phyloP scores from a whole-genome alignment of 164 flowering plant genomes.

The Vitis amurensis region DNA sequence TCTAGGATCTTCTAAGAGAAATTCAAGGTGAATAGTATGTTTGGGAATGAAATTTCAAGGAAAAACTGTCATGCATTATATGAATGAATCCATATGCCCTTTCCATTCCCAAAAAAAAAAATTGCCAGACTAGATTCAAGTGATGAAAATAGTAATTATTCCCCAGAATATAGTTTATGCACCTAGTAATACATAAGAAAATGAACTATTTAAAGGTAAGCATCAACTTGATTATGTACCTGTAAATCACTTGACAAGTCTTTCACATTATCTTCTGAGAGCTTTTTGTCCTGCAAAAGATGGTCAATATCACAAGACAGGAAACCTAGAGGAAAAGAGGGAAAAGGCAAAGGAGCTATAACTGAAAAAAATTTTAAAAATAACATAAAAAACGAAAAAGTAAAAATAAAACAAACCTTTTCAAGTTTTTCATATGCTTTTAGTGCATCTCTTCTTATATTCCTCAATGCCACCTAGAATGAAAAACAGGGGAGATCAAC shows the following conservation, averaged over 20 bases:
- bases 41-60: too few relatives aligned
- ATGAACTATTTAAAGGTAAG: background rate
- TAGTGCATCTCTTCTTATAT: conserved; percentile 90
- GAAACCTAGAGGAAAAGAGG: background rate
- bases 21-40: too few relatives aligned
- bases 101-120: too few relatives aligned
- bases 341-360: background rate
- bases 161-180: too few relatives aligned
- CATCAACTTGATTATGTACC: conserved; percentile 39
- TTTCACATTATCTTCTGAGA: conserved; percentile 93
- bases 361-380: conserved; percentile 1
- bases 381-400: background rate
- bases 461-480: conserved; percentile 83
- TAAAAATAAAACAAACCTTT: conserved; percentile 51
- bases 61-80: too few relatives aligned
- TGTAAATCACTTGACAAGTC: conserved; percentile 89
- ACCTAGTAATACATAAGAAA: background rate
- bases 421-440: conserved; percentile 93
- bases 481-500: background rate
- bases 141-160: too few relatives aligned
- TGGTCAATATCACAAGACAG: background rate
- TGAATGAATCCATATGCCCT: too few relatives aligned
- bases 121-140: too few relatives aligned
- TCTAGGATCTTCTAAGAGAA: too few relatives aligned
- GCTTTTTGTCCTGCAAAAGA: conserved; percentile 80